Conservation (phyloP, 495 filamentous ascomycete species). For the Melanomma pulvis-pyrius region DNA sequence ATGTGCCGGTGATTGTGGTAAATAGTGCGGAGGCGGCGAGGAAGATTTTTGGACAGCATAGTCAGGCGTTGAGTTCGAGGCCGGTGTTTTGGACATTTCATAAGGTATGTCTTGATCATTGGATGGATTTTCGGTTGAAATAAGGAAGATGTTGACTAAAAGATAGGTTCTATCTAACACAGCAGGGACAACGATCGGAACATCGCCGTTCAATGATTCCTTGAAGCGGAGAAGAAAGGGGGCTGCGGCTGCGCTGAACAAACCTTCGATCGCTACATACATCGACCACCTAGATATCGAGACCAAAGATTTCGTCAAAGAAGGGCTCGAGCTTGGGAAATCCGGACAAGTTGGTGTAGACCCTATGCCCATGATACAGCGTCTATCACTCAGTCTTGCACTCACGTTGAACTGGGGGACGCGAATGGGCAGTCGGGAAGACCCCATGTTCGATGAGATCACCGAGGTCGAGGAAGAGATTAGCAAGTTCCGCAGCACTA, state of each 20-base stretch:
- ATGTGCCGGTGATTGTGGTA: slow-evolving; percentile 62
- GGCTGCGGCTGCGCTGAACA: slow-evolving; percentile 64
- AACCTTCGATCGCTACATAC: slow-evolving; percentile 63
- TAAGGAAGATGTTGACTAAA: background rate
- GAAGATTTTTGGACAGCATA: slow-evolving; percentile 60
- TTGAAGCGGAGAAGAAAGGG: slow-evolving; percentile 67
- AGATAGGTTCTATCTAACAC: slow-evolving; percentile 62
- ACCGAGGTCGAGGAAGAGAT: slow-evolving; percentile 65
- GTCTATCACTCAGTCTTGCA: slow-evolving; percentile 58
- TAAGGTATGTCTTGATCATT: slow-evolving; percentile 48
- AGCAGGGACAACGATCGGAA: slow-evolving; percentile 67
- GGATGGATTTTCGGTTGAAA: background rate
- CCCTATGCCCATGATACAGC: slow-evolving; percentile 64
- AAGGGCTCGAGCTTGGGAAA: slow-evolving; percentile 59
- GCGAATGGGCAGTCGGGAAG: slow-evolving; percentile 59
- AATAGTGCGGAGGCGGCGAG: slow-evolving; percentile 62
- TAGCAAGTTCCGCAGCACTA: slow-evolving; percentile 61
- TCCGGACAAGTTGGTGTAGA: slow-evolving; percentile 57
- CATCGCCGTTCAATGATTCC: slow-evolving; percentile 64
- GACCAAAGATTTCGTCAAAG: slow-evolving; percentile 60
- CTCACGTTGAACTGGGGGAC: slow-evolving; percentile 68
- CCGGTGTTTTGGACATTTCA: slow-evolving; percentile 70
- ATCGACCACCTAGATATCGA: slow-evolving; percentile 64
- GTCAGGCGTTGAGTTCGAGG: slow-evolving; percentile 58
- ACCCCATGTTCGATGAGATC: slow-evolving; percentile 63